phyloP scores from a whole-genome alignment of 352 stramenopile genomes.

The Pythium aquatile region DNA sequence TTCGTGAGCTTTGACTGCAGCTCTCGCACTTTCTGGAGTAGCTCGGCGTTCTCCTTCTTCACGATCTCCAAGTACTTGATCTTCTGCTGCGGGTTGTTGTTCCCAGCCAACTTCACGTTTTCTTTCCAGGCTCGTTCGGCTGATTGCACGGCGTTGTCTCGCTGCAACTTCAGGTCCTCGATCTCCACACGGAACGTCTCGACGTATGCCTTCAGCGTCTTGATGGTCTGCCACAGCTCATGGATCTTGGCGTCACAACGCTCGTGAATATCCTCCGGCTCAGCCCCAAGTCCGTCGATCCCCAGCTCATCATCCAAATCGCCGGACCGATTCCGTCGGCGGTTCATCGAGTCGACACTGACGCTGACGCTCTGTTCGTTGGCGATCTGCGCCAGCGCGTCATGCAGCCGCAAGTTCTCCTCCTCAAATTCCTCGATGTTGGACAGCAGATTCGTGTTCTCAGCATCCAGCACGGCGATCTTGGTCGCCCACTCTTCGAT shows the following conservation, averaged over 20 bases:
- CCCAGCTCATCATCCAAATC: constrained; percentile 18
- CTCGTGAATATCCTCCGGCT: constrained; percentile 33
- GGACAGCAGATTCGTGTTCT: constrained; percentile 19
- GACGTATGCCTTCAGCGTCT: constrained; percentile 59
- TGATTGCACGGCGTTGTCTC: constrained; percentile 54
- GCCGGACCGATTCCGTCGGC: neutral
- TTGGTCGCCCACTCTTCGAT: constrained; percentile 19
- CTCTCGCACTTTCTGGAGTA: constrained; percentile 53
- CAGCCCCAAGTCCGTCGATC: constrained; percentile 14
- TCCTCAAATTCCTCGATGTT: constrained; percentile 24
- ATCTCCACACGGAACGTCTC: constrained; percentile 56
- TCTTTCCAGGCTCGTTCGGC: constrained; percentile 54
- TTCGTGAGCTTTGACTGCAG: constrained; percentile 47
- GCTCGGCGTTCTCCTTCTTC: constrained; percentile 61
- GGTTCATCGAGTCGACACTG: constrained; percentile 10
- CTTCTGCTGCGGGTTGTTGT: constrained; percentile 64
- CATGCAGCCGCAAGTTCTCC: constrained; percentile 24
- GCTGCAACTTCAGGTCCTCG: constrained; percentile 46
- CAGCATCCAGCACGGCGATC: constrained; percentile 13
- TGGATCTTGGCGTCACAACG: constrained; percentile 64
- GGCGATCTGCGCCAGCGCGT: constrained; percentile 11
- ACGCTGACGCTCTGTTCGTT: constrained; percentile 5
- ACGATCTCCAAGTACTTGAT: constrained; percentile 74
- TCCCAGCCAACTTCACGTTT: constrained; percentile 56
- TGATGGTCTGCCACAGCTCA: constrained; percentile 66